Base-by-base conservation (phyloP, 1,284 basidiomycete genomes). In the Microstroma glucosiphilum region DNA sequence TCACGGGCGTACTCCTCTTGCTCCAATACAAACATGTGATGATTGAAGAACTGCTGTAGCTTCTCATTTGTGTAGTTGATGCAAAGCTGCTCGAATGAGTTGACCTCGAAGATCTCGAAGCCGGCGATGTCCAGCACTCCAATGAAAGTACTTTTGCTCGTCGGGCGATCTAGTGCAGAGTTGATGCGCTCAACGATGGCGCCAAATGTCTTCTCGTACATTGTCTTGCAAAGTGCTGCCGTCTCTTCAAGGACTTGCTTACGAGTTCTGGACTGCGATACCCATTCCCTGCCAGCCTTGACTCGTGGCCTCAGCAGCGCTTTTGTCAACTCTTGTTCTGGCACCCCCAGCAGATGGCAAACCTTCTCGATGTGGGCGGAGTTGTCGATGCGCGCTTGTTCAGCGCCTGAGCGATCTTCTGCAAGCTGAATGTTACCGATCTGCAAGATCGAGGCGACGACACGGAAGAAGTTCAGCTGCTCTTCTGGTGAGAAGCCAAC, bases 11-110 rank as follows among this genome's bases (percentile, higher is more conserved):
- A 98, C 80, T 99, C 96, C 79, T 99, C 94, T 80, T 99, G 96
- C 82, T 99, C 96, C 46, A 98, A 86, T 13, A 96, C 92, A 80
- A 99, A 98, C 96, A 98, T 98, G 81, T 98, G 96, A 80, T 97
- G 92, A 78, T 98, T 99, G 86, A 80, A 79, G 63, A 80, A 79
- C 57, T 80, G 77, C 61, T 79, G 77, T 19, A 79, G 69, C 67
- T 73, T 77, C 55, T 79, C 77, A 82, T 98, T 98, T 51, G 96
- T 98, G 78, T 92, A 96, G 80, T 99, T 99, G 86, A 99, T 99
- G 73, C 96, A 87, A 25, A 99, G 85, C 80, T 99, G 96, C 79
- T 97, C 94, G 78, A 97, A 97, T 7, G 92, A 96, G 82, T 99
- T 99, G 80, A 96, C 92, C 82, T 92, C 89, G 79, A 97, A 97